phyloP scores from a whole-genome alignment of 495 filamentous ascomycete genomes.

The Aspergillus incahuasiensis region DNA sequence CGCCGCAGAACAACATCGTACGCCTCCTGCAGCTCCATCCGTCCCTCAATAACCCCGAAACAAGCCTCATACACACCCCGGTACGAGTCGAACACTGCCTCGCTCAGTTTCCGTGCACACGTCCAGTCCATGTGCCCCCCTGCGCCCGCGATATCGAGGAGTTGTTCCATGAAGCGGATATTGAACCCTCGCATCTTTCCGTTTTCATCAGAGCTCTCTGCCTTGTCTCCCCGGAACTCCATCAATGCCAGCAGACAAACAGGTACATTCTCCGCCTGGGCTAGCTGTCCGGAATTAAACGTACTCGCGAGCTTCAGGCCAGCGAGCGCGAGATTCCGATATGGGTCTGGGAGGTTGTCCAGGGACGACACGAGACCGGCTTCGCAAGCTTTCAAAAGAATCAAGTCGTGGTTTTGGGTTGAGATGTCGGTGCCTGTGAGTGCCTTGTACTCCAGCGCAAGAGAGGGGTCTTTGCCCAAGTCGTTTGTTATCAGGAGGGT shows the following conservation, averaged over 20 bases:
- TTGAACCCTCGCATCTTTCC: not conserved
- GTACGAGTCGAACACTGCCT: not conserved
- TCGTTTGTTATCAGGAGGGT: not conserved
- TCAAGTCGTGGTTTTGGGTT: not conserved
- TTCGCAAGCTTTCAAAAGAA: not conserved
- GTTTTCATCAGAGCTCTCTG: no score
- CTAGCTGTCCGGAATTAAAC: not conserved
- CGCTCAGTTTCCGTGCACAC: not conserved
- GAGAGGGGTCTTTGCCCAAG: not conserved
- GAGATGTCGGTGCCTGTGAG: not conserved
- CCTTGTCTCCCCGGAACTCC: not conserved
- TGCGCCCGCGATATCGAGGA: not conserved
- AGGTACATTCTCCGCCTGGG: not conserved
- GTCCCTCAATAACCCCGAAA: not conserved
- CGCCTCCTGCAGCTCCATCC: not conserved
- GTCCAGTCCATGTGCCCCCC: not conserved
- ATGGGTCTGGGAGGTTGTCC: not conserved
- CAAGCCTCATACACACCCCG: not conserved
- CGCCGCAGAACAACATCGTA: not conserved
- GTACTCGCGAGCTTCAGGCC: not conserved
- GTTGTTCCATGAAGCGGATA: not conserved
- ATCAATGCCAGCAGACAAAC: not conserved
- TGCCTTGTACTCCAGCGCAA: not conserved
- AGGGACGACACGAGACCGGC: not conserved
- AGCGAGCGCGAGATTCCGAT: no score